phyloP scores from a whole-genome alignment of 2,329 filamentous ascomycete species.

The Nectriaceae sp. region DNA sequence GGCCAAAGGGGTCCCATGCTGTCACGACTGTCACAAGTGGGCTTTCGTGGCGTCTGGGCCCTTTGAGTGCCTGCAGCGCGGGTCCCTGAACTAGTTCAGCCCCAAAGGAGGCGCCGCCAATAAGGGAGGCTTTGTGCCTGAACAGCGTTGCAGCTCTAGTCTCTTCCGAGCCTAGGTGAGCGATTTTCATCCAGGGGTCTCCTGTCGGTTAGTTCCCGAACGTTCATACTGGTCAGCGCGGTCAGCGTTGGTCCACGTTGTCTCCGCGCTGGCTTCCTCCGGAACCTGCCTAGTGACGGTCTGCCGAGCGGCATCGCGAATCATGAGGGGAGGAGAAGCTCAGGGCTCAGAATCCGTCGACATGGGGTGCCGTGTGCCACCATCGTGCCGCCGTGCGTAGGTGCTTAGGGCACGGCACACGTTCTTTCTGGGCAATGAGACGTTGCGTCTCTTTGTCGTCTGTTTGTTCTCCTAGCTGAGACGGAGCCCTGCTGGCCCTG shows the following conservation, averaged over 20 bases:
- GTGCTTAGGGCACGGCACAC: not conserved
- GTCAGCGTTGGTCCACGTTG: not conserved
- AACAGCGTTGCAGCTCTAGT: not conserved
- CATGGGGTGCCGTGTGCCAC: not conserved
- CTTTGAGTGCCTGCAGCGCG: not conserved
- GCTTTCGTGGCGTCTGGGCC: too few species aligned
- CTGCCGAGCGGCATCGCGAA: not conserved
- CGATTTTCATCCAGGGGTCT: not conserved
- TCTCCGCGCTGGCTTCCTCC: not conserved
- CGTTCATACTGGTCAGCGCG: not conserved
- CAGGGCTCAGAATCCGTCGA: not conserved
- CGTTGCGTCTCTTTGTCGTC: not conserved
- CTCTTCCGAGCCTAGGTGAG: not conserved
- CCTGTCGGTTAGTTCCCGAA: too few species aligned
- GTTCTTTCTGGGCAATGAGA: not conserved
- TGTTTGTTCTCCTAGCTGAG: slow-evolving; percentile 1
- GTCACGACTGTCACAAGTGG: too few species aligned
- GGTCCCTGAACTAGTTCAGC: not conserved
- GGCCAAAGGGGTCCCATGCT: too few species aligned
- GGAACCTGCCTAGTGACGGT: not conserved
- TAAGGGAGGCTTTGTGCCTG: not conserved
- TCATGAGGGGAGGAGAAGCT: not conserved
- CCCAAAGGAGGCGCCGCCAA: not conserved
- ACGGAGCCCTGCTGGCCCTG: too few species aligned
- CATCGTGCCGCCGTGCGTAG: not conserved